A percentile compares a stretch with the other conserved stretches of the same genome.
Conservation (phyloP, 352 stramenopile genomes). For the Globisporangium recalcitrans region DNA sequence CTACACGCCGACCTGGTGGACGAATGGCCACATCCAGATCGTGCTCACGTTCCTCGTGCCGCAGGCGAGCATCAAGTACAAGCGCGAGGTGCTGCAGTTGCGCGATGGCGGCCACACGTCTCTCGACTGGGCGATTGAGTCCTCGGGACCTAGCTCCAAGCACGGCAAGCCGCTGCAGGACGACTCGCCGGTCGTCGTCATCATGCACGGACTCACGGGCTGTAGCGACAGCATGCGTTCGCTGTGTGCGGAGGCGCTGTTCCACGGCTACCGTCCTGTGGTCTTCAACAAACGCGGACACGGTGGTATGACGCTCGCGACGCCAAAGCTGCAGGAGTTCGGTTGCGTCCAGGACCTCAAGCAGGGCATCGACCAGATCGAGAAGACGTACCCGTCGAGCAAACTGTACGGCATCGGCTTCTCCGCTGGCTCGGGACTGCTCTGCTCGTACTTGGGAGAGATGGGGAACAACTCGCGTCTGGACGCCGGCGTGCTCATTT, state of each 20-base stretch:
- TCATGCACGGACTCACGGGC: constrained; percentile 67
- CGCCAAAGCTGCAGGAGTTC: constrained; percentile 65
- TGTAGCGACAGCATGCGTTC: constrained; percentile 58
- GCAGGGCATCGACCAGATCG: constrained; percentile 46
- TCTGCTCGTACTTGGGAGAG: constrained; percentile 73
- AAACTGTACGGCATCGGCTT: constrained; percentile 64
- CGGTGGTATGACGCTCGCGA: constrained; percentile 51
- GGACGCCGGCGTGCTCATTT: constrained; percentile 57
- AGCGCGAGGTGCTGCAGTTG: constrained; percentile 49
- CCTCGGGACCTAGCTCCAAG: constrained; percentile 15
- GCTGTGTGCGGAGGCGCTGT: constrained; percentile 57
- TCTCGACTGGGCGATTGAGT: constrained; percentile 61
- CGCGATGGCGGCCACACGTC: constrained; percentile 59
- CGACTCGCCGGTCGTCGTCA: constrained; percentile 49
- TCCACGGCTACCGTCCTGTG: constrained; percentile 62
- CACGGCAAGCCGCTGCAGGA: constrained; percentile 9
- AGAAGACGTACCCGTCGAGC: constrained; percentile 37
- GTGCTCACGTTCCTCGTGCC: constrained; percentile 70
- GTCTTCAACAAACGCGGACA: constrained; percentile 86
- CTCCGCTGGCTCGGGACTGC: constrained; percentile 57
- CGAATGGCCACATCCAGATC: constrained; percentile 69
- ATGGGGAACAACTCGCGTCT: constrained; percentile 43
- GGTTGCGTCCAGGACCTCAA: constrained; percentile 54
- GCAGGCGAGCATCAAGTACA: constrained; percentile 48
- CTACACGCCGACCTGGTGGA: constrained; percentile 73